These are phyloP conservation scores for Usnea hakonensis DNA, from an alignment of 495 filamentous ascomycete species.

Conservation along the genomic window DNA sequence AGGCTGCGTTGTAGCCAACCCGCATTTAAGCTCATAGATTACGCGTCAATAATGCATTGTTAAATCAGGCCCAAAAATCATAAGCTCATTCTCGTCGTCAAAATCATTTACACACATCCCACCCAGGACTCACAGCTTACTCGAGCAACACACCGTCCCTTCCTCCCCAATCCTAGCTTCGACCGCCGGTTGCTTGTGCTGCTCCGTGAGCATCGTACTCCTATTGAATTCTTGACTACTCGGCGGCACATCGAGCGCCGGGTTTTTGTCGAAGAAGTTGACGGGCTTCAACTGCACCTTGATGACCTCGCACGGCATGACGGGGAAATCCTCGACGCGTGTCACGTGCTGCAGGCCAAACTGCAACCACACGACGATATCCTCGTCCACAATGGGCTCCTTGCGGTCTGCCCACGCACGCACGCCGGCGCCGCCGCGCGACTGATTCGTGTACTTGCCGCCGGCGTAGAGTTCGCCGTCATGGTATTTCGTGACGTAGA, in stretches of 20 bases:
- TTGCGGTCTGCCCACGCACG: constrained; percentile 45
- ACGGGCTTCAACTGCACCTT: constrained; percentile 57
- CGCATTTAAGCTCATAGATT: not conserved
- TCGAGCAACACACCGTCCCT: constrained; percentile 36
- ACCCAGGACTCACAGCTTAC: constrained; percentile 28
- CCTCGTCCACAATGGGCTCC: constrained; percentile 43
- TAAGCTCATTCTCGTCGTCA: not conserved
- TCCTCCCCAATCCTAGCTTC: constrained; percentile 29
- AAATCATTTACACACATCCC: not conserved
- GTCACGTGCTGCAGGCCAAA: constrained; percentile 58
- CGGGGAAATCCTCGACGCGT: constrained; percentile 54
- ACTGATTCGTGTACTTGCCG: constrained; percentile 84
- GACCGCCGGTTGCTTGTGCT: constrained; percentile 24
- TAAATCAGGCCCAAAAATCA: not conserved
- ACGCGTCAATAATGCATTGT: not conserved
- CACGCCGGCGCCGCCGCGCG: constrained; percentile 52
- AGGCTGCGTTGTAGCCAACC: not conserved
- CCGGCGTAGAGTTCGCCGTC: constrained; percentile 77
- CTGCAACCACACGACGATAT: constrained; percentile 54
- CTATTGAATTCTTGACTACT: constrained; percentile 45
- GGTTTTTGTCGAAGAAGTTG: constrained; percentile 70
- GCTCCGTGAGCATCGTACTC: constrained; percentile 38
- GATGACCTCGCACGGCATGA: constrained; percentile 61
- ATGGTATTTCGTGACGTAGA: constrained; percentile 72
- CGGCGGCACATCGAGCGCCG: constrained; percentile 65